Evolutionary conservation across 108 stramenopile species (phyloP), one percentile per base, ranked within the genome.

Genomic region (Skeletonema tropicum): DNA sequence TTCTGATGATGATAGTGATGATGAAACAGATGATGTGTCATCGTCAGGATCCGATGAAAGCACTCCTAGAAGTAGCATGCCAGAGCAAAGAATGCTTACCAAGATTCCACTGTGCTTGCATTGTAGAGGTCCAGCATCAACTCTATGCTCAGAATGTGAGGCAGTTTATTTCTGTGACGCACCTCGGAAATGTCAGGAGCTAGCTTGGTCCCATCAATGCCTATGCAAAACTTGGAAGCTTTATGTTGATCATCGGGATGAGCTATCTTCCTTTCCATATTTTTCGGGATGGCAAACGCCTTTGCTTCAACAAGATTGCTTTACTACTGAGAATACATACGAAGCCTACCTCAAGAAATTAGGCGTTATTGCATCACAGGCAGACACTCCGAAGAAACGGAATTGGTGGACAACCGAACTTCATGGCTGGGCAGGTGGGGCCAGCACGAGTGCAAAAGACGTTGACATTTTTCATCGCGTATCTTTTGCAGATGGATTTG

Each of bases 341-440:
- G 73, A 68, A 57, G 39, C 64, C 0, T 93, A 80, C 75, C 83
- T 92, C 60, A 35, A 15, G 21, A 63, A 73, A 17, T 46, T 89
- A 39, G 71, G 65, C 48, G 83, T 90, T 21, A 33, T 75, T 11
- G 21, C 52, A 23, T 55, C 52, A 25, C 21, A 25, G 23, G 52
- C 25, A 55, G 63, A 26, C 7, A 11, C 32, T 52, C 21, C 46
- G 21, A 31, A 36, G 15, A 31, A 45, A 36, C 45, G 17, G 23
- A 83, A 67, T 15, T 93, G 94, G 92, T 93, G 94, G 94, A 63
- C 46, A 41, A 91, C 92, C 3, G 92, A 93, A 75, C 60, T 85
- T 12, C 75, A 80, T 74, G 94, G 94, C 26, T 95, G 94, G 94
- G 62, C 80, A 2, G 92, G 90, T 19, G 94, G 94, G 25, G 29